A percentile compares a stretch with the other conserved stretches of the same genome.
These are phyloP conservation scores for Climacium dendroides DNA, from an alignment of 225 moss, liverwort and hornwort species.

Conservation along the genomic window DNA sequence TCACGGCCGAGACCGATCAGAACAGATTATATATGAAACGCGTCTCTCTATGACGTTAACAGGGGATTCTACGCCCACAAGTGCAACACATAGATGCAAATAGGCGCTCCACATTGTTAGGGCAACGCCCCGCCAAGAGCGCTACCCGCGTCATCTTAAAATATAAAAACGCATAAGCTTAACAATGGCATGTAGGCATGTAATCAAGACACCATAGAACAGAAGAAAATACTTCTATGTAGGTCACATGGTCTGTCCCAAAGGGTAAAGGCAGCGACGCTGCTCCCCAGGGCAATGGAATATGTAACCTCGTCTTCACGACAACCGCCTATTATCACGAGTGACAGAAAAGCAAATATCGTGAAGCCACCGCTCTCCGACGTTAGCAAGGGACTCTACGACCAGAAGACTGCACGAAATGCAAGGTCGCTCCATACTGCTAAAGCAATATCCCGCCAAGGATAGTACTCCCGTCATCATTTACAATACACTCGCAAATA, in stretches of 20 bases:
- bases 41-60: neutral
- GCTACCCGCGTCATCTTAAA: neutral
- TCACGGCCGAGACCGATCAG: neutral
- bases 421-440: neutral
- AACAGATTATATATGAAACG: no score
- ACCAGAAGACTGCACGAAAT: neutral
- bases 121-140: neutral
- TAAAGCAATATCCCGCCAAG: neutral
- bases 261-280: constrained; percentile 37
- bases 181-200: no score
- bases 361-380: neutral
- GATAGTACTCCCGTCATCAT: neutral
- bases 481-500: no score
- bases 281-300: constrained; percentile 55
- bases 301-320: neutral
- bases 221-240: neutral
- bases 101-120: neutral
- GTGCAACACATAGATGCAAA: neutral
- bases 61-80: neutral
- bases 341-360: neutral
- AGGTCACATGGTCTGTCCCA: constrained; percentile 7
- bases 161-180: no score
- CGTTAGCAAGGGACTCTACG: neutral
- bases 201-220: no score
- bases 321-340: neutral